Percentiles rank a stretch among this genome's conserved stretches.
Conservation (phyloP, 2,329 filamentous ascomycete species). For the Fusarium napiforme region DNA sequence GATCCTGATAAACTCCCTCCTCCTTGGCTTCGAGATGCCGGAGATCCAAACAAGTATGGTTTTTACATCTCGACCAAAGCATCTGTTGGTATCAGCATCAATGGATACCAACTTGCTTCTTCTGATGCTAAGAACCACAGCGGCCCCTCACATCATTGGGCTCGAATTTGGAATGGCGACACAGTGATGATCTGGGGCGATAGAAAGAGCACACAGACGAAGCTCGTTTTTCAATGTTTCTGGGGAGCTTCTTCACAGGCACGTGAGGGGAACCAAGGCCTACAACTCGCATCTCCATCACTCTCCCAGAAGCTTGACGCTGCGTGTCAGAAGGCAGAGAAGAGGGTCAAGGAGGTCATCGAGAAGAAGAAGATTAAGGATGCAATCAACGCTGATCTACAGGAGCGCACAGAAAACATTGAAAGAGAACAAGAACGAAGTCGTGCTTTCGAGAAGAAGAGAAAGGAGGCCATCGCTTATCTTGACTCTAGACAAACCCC, state of each 20-base stretch:
- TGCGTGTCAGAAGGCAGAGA: slow-evolving; percentile 59
- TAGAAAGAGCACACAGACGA: slow-evolving; percentile 54
- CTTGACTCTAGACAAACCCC: slow-evolving; percentile 47
- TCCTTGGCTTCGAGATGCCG: slow-evolving; percentile 50
- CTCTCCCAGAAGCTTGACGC: slow-evolving; percentile 61
- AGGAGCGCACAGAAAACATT: slow-evolving; percentile 54
- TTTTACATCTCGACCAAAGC: slow-evolving; percentile 85
- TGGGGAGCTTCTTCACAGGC: slow-evolving; percentile 65
- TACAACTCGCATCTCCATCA: slow-evolving; percentile 52
- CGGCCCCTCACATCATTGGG: slow-evolving; percentile 69
- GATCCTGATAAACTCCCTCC: slow-evolving; percentile 66
- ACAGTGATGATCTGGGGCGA: slow-evolving; percentile 75
- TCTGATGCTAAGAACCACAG: slow-evolving; percentile 64
- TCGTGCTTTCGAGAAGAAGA: slow-evolving; percentile 59
- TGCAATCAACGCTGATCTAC: slow-evolving; percentile 58
- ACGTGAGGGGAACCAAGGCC: slow-evolving; percentile 46
- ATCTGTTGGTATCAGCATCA: slow-evolving; percentile 79
- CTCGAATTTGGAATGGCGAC: slow-evolving; percentile 81
- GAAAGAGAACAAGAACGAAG: slow-evolving; percentile 62
- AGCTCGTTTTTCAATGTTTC: slow-evolving; percentile 63
- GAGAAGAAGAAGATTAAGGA: slow-evolving; percentile 55
- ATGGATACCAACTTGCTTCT: slow-evolving; percentile 72
- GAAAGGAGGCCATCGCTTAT: slow-evolving; percentile 58
- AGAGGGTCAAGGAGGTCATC: slow-evolving; percentile 53
- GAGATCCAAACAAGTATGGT: slow-evolving; percentile 66